Base-by-base conservation (phyloP, 352 stramenopile genomes). In the Globisporangium sylvaticum region DNA sequence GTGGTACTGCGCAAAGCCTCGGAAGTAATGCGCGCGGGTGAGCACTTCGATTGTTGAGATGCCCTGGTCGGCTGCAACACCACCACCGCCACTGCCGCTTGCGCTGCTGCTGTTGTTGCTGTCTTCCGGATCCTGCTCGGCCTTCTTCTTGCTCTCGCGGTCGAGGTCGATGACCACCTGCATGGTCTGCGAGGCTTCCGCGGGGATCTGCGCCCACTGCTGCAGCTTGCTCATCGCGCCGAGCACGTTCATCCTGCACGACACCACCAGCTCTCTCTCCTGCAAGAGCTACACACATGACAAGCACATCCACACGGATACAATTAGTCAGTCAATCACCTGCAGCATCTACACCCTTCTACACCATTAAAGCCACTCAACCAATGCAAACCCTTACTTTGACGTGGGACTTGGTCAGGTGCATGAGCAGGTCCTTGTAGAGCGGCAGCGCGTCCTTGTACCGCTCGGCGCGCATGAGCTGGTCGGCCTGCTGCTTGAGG, bases 371-470 rank as follows among this genome's bases (percentile, higher is more conserved):
- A 15, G 14, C 3, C 12, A 2, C 20, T 15, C 14, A 20, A n/a
- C n/a, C n/a, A n/a, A 22, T 1, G 2, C 55, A n/a, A 4, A 10
- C 20, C 42, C 66, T 14, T 15, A 84, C 78, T 64, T 81, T 78
- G 64, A 90, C 82, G 24, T 91, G 84, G 1, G 82, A 91, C 63
- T 75, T 79, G 57, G 81, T 89, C 27, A 92, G 71, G 48, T 89
- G 79, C 79, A 89, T 84, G 62, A 92, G 79, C 54, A 91, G 73
- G 55, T 89, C 84, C 24, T 80, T 78, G 65, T 92, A 92, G 48
- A 90, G 64, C 15, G 71, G 75, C 53, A 90, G 74, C 53, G 82
- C 84, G 64, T 85, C 72, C 34, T 84, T 73, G 56, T 81, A 75
- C 31, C 79, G 73, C 66, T 86, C 72, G 31, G 63, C 57, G 14